Conservation (phyloP, 306 rosid species). For the Albizia julibrissin region DNA sequence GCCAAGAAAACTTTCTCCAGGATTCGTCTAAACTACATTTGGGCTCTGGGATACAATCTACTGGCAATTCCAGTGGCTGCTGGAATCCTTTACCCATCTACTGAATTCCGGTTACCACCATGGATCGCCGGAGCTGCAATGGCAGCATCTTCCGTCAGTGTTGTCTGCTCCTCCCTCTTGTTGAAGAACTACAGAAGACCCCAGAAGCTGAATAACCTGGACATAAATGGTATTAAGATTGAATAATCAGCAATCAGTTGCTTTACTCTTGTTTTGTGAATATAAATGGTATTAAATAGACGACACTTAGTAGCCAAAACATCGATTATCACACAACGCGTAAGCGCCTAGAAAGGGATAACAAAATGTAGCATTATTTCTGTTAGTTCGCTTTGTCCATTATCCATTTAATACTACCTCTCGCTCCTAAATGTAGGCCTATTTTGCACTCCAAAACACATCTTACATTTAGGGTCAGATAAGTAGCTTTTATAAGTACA, state of each 20-base stretch:
- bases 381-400: neutral
- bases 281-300: neutral
- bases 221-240: slow-evolving; percentile 48
- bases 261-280: neutral
- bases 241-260: slow-evolving; percentile 27
- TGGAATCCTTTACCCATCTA: slow-evolving; percentile 60
- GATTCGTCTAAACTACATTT: slow-evolving; percentile 65
- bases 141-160: slow-evolving; percentile 90
- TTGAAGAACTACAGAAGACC: slow-evolving; percentile 66
- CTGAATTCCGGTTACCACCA: slow-evolving; percentile 66
- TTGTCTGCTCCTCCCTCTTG: slow-evolving; percentile 71
- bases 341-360: neutral
- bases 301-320: neutral
- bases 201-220: slow-evolving; percentile 53
- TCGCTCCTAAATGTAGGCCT: no score
- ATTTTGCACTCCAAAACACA: no score
- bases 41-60: slow-evolving; percentile 81
- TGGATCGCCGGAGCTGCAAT: slow-evolving; percentile 91
- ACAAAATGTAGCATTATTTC: neutral
- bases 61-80: slow-evolving; percentile 81
- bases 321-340: neutral
- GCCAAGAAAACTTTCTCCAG: slow-evolving; percentile 62
- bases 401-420: neutral
- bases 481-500: neutral
- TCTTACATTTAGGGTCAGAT: no score